Conservation (phyloP, 2,329 filamentous ascomycete species). For the Raffaelea arxii region DNA sequence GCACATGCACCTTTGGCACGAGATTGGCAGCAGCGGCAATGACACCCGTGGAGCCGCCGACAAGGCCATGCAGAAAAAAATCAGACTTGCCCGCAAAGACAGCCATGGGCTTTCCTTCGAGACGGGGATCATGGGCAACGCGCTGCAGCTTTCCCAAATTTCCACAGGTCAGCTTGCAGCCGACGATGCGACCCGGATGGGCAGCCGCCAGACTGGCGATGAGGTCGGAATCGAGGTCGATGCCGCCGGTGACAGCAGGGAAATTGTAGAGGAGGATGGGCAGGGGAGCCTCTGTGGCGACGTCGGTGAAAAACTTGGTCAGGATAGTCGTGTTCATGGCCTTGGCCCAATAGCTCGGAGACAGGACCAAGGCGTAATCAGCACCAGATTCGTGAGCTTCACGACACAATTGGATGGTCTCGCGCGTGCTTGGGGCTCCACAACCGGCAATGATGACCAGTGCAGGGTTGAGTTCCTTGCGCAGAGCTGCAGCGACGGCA, state of each 20-base stretch:
- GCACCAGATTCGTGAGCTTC: conserved; percentile 54
- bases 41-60: conserved; percentile 29
- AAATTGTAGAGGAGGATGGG: conserved; percentile 48
- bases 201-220: conserved; percentile 33
- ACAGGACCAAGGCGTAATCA: conserved; percentile 57
- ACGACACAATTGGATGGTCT: conserved; percentile 53
- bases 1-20: conserved; percentile 4
- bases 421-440: conserved; percentile 54
- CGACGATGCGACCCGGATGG: conserved; percentile 41
- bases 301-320: conserved; percentile 44
- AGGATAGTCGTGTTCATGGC: conserved; percentile 34
- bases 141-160: conserved; percentile 51
- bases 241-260: conserved; percentile 39
- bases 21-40: conserved; percentile 31
- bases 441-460: conserved; percentile 59
- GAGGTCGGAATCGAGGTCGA: conserved; percentile 41
- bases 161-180: conserved; percentile 44
- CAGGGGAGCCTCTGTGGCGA: conserved; percentile 38
- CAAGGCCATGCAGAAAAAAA: conserved; percentile 30
- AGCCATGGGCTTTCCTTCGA: conserved; percentile 16
- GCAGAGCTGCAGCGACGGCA: conserved; percentile 38
- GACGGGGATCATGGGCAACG: conserved; percentile 3
- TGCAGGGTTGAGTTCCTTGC: conserved; percentile 38
- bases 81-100: conserved; percentile 29
- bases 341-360: conserved; percentile 57